These are phyloP conservation scores for Fusarium xyrophilum DNA, from an alignment of 2,329 filamentous ascomycete genomes.

Conservation along the genomic window DNA sequence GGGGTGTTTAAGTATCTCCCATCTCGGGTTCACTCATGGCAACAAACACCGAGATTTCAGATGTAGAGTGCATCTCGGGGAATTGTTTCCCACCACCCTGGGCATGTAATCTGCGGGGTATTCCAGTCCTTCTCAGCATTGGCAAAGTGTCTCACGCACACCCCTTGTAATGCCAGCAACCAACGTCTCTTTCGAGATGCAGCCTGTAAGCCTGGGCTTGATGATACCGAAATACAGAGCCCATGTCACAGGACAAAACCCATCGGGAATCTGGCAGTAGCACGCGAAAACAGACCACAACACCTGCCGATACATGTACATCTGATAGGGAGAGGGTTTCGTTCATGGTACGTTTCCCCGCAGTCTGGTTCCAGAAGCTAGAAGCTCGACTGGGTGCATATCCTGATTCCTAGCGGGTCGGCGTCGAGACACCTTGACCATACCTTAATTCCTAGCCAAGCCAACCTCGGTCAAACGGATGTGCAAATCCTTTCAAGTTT, in stretches of 20 bases:
- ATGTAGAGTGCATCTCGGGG: constrained; percentile 11
- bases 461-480: constrained; percentile 22
- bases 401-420: constrained; percentile 17
- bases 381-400: constrained; percentile 20
- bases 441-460: constrained; percentile 25
- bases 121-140: constrained; percentile 1
- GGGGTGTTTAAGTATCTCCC: constrained; percentile 26
- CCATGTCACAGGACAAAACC: constrained; percentile 3
- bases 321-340: background rate
- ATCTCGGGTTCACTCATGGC: constrained; percentile 5
- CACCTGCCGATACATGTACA: background rate
- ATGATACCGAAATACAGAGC: constrained; percentile 30
- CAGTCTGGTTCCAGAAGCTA: constrained; percentile 33
- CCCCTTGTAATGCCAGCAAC: background rate
- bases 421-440: constrained; percentile 9
- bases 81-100: constrained; percentile 21
- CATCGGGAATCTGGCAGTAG: constrained; percentile 12
- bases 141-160: background rate
- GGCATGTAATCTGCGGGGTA: constrained; percentile 23
- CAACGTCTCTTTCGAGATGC: constrained; percentile 18
- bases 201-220: constrained; percentile 23
- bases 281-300: background rate
- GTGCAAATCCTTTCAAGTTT: constrained; percentile 15
- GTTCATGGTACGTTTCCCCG: constrained; percentile 22
- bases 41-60: constrained; percentile 15